Base-by-base conservation (phyloP, 305 asterid species). In the Fraxinus angustifolia region DNA sequence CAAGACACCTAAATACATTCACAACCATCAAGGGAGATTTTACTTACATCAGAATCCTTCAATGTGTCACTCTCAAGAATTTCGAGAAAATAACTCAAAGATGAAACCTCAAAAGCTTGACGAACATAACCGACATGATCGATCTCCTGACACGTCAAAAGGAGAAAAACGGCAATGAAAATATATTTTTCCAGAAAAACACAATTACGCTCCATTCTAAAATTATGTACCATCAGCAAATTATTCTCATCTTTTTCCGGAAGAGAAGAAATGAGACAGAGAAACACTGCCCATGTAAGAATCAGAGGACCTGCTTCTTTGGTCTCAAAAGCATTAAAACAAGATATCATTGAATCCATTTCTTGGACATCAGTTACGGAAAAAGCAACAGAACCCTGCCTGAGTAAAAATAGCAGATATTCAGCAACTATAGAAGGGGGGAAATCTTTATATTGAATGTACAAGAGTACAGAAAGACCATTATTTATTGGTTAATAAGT, bases 221-320 rank as follows among this genome's bases (percentile, higher is more conserved):
- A 71, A 84, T 81, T 77, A 58, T 60, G 84, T 93, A 96, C 99
- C 97, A 80, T 86, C 84, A 92, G 87, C 79, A 85, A 78, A 83
- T 73, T 84, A 81, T 84, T 90, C 84, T 88, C 90, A 86, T 92
- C 97, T 87, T 87, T 92, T 60, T 82, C 94, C 62, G 99, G 97
- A 83, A 96, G 98, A 81, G 98, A 90, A 78, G 93, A 92, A 81
- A 93, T 79, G 78, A 96, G 98, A 88, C 98, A 92, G 79, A 94
- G 95, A 88, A 96, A 94, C 75, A 90, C 94, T 26, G 98, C 98
- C 99, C 99, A 96, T 73, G 98, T 92, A 72, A 94, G 96, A 85
- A 94, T 86, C 86, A 96, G 84, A 33, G 96, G 98, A 19, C 99
- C 99, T 11, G 90, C 89, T 87, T 94, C 98, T 85, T 88, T 94